Evolutionary conservation across 75 land plant genomes (phyloP).

Genomic region (Ceratopteris richardii): DNA sequence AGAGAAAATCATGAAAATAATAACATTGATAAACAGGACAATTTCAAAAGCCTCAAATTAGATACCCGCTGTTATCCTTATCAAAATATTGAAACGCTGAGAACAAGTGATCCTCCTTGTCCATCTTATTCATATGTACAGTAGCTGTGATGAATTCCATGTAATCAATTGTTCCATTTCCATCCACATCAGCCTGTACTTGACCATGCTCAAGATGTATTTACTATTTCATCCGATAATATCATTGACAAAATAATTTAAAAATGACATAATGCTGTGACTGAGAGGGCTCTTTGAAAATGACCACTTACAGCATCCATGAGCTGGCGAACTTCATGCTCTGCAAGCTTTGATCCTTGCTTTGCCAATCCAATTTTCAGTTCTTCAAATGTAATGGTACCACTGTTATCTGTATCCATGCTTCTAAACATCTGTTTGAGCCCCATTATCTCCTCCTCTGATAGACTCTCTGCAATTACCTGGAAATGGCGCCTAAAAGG

Average conservation of each 20-base stretch:
- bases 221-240: not conserved
- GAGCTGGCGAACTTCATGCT: slow-evolving; percentile 58
- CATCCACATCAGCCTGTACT: slow-evolving; percentile 75
- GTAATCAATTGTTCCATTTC: slow-evolving; percentile 76
- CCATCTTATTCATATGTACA: slow-evolving; percentile 81
- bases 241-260: not conserved
- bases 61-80: slow-evolving; percentile 73
- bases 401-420: slow-evolving; percentile 83
- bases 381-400: slow-evolving; percentile 82
- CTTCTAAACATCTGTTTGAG: slow-evolving; percentile 88
- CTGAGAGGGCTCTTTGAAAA: slow-evolving; percentile 8
- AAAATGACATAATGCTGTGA: not conserved
- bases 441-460: slow-evolving; percentile 90
- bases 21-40: not conserved
- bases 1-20: not conserved
- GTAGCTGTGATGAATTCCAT: slow-evolving; percentile 74
- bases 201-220: not conserved
- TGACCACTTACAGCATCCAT: slow-evolving; percentile 61
- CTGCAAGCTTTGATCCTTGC: slow-evolving; percentile 59
- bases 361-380: slow-evolving; percentile 66
- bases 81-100: slow-evolving; percentile 76
- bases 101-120: slow-evolving; percentile 66
- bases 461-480: slow-evolving; percentile 78
- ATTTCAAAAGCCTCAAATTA: not conserved
- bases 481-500: slow-evolving; percentile 14